Conservation (phyloP, 2,329 filamentous ascomycete genomes). For the Orbilia quercus region DNA sequence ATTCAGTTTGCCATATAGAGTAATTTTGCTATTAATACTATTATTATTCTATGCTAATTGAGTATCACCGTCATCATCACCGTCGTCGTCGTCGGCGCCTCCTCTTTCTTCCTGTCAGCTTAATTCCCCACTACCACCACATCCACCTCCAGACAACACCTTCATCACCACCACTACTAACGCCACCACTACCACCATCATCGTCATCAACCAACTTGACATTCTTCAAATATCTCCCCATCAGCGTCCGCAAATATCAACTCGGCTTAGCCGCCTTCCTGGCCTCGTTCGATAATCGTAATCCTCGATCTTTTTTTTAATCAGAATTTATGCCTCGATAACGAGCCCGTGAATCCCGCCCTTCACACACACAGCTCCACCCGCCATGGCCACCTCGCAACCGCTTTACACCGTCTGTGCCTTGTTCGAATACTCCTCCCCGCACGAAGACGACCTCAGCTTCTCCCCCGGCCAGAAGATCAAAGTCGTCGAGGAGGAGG, state of each 20-base stretch:
- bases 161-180: neutral
- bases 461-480: slow-evolving; percentile 89
- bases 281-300: neutral
- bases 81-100: neutral
- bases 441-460: slow-evolving; percentile 92
- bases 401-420: slow-evolving; percentile 93
- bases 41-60: no score
- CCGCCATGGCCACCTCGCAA: slow-evolving; percentile 60
- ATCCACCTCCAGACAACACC: no score
- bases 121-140: neutral
- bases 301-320: neutral
- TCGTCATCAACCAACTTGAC: neutral
- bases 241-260: no score
- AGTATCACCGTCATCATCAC: slow-evolving; percentile 7
- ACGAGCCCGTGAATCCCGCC: neutral
- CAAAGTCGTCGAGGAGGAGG: slow-evolving; percentile 90
- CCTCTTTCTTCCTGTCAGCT: neutral
- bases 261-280: neutral
- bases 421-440: slow-evolving; percentile 91
- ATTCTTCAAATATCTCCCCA: neutral
- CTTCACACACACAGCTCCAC: neutral
- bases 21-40: no score
- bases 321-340: no score
- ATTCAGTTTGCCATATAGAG: no score
- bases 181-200: neutral